These are phyloP conservation scores for Epichloe gansuensis DNA, from an alignment of 2,329 filamentous ascomycete genomes.

Conservation along the genomic window DNA sequence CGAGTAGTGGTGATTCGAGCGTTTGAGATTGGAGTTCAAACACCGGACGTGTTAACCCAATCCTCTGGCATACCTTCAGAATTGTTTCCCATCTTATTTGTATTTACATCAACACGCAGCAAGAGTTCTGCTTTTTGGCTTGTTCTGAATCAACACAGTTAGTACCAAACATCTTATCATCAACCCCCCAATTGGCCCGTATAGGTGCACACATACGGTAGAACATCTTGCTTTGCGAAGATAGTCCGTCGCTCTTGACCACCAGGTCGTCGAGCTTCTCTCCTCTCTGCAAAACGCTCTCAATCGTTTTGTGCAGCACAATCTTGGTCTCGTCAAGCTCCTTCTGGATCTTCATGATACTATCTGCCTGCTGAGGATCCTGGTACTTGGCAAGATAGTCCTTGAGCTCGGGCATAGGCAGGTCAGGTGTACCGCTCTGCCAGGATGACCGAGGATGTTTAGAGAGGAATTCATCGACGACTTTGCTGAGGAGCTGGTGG, in stretches of 20 bases:
- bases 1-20: not conserved
- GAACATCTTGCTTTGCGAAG: slow-evolving; percentile 93
- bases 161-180: slow-evolving; percentile 4
- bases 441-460: slow-evolving; percentile 61
- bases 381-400: slow-evolving; percentile 67
- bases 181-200: not conserved
- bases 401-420: slow-evolving; percentile 61
- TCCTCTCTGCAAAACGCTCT: slow-evolving; percentile 72
- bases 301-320: slow-evolving; percentile 91
- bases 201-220: slow-evolving; percentile 50
- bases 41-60: not conserved
- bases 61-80: not conserved
- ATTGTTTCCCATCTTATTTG: not conserved
- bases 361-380: slow-evolving; percentile 79
- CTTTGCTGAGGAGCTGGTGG: slow-evolving; percentile 74
- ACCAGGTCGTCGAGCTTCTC: slow-evolving; percentile 96
- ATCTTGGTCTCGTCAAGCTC: slow-evolving; percentile 97
- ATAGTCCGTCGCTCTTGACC: slow-evolving; percentile 82
- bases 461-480: slow-evolving; percentile 74
- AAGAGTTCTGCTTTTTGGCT: slow-evolving; percentile 72
- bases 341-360: slow-evolving; percentile 89
- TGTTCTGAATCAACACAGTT: slow-evolving; percentile 28
- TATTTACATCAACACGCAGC: slow-evolving; percentile 55
- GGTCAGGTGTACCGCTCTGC: slow-evolving; percentile 37
- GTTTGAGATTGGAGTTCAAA: not conserved